Base-by-base conservation (phyloP, 78 protist genomes). In the Dictyostelium brefeldianum region DNA sequence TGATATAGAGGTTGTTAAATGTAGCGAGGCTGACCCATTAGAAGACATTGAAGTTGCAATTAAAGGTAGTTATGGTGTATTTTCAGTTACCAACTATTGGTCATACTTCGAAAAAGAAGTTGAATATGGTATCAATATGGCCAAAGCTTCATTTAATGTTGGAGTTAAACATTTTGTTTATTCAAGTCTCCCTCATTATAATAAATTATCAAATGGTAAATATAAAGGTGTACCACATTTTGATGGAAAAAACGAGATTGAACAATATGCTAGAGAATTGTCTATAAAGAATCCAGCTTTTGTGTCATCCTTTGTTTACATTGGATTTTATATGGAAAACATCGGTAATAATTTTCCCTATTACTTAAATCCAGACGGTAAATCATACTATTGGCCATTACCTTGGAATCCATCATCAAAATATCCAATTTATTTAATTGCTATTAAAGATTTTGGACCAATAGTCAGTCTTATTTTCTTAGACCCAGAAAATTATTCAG, bases 171-270 rank as follows among this genome's bases (percentile, higher is more conserved):
- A 83, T 67, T 47, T 74, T 51, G 71, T 83, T n/a, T 83, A 41
- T 11, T 56, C 77, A 41, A 15, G 80, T 11, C 22, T 83, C 6
- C 17, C 80, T 6, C 27, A 25, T 14, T 31, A 43, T 22, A 56
- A 64, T 4, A 69, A 83, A 43, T 47, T 83, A 10, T 29, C 56
- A 4, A 53, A 53, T 5, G 90, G 90, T 18, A 17, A 15, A n/a
- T 46, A 25, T n/a, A 6, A 18, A n/a, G n/a, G n/a, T 22, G 90
- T 83, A 1, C 90, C 80, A 41, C 80, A 83, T 25, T 83, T 83
- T 29, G 90, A 83, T 59, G 3, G 31, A 5, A 83, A 83, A 10
- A 7, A 31, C 12, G 11, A 65, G 0, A 56, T 83, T 12, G 79
- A 83, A 67, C 80, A 67, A 0, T 51, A 83, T 43, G 31, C 50